phyloP scores from a whole-genome alignment of 1,284 basidiomycete species.

The Thelephora terrestris region DNA sequence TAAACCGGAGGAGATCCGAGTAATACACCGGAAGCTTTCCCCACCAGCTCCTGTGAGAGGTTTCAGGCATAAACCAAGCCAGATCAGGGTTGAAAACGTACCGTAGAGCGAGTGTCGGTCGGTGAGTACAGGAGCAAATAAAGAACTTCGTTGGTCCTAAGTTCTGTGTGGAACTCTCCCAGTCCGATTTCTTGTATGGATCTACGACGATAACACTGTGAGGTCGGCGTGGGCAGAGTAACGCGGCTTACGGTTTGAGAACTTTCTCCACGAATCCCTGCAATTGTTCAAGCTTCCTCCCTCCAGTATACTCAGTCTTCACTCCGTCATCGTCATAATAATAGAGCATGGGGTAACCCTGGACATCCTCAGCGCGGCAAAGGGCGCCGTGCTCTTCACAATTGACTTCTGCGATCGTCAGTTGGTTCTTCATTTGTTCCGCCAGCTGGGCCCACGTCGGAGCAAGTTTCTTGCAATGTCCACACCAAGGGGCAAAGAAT shows the following conservation, averaged over 20 bases:
- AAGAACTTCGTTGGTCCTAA: slow-evolving; percentile 51
- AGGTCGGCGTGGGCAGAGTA: not conserved
- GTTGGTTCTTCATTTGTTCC: slow-evolving; percentile 48
- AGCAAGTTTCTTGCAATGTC: slow-evolving; percentile 86
- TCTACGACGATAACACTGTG: slow-evolving; percentile 20
- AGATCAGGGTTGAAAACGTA: slow-evolving; percentile 21
- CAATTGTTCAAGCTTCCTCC: slow-evolving; percentile 59
- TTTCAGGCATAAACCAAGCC: not conserved
- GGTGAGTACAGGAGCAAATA: slow-evolving; percentile 66
- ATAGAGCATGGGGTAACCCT: slow-evolving; percentile 73
- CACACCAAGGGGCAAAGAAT: slow-evolving; percentile 91
- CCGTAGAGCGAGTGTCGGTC: slow-evolving; percentile 31
- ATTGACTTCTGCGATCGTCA: slow-evolving; percentile 77
- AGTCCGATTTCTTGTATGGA: slow-evolving; percentile 36
- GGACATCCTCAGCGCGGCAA: slow-evolving; percentile 56
- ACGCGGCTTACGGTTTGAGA: slow-evolving; percentile 17
- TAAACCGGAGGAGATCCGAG: slow-evolving; percentile 65
- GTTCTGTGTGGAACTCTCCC: slow-evolving; percentile 39
- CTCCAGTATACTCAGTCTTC: slow-evolving; percentile 62
- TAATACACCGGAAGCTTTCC: slow-evolving; percentile 43
- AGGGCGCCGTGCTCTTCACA: slow-evolving; percentile 66
- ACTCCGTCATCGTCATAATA: slow-evolving; percentile 42
- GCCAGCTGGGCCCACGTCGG: slow-evolving; percentile 75
- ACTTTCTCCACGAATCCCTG: slow-evolving; percentile 63
- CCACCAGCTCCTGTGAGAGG: slow-evolving; percentile 30